These are phyloP conservation scores for Echria macrotheca DNA, from an alignment of 495 filamentous ascomycete genomes.

Conservation along the genomic window DNA sequence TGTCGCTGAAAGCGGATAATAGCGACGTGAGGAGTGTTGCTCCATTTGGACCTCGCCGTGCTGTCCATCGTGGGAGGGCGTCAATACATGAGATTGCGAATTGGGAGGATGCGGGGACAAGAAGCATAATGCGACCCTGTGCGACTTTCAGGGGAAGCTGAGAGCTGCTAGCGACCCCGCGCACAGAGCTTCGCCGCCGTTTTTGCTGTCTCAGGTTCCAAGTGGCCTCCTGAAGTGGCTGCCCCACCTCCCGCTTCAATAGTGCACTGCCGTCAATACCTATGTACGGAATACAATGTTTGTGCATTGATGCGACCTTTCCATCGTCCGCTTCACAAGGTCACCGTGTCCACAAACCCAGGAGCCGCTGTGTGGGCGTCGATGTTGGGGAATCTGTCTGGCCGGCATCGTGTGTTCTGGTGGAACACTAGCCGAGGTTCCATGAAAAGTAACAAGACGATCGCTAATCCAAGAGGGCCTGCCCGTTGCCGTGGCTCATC, in stretches of 20 bases:
- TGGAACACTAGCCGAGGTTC: slow-evolving; percentile 10
- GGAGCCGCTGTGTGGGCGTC: no score
- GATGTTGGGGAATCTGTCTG: no score
- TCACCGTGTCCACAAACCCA: no score
- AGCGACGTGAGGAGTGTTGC: not conserved
- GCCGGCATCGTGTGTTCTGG: not conserved
- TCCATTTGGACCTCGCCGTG: not conserved
- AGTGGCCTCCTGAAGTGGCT: not conserved
- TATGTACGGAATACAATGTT: no score
- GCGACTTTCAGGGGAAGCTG: slow-evolving; percentile 12
- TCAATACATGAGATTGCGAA: no score
- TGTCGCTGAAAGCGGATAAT: slow-evolving; percentile 9
- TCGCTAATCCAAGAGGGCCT: slow-evolving; percentile 1
- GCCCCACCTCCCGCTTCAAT: not conserved
- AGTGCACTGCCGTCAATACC: not conserved
- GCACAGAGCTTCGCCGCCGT: slow-evolving; percentile 14
- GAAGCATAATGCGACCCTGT: slow-evolving; percentile 11
- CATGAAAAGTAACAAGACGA: not conserved
- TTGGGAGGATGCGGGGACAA: not conserved
- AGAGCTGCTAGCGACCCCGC: no score
- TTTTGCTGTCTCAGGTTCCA: slow-evolving; percentile 18
- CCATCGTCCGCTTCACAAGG: no score
- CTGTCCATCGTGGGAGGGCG: no score
- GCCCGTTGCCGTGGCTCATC: not conserved
- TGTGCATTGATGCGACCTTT: no score